Evolutionary conservation across 2,329 filamentous ascomycete species (phyloP).

Genomic region (Penicillium sp.): DNA sequence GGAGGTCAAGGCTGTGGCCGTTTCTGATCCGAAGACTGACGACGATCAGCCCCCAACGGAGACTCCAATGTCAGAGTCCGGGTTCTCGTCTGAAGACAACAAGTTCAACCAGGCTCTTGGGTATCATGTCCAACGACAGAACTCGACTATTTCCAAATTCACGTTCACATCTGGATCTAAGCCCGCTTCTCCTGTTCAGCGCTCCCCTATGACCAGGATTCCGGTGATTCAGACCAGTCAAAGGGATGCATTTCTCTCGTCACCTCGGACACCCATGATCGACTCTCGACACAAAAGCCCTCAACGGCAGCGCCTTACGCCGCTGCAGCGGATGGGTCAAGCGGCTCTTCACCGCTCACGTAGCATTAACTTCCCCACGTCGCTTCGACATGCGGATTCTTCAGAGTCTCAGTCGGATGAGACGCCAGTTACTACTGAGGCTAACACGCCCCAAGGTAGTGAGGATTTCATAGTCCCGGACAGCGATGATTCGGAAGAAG

Average conservation of each 20-base stretch:
- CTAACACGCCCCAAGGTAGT: constrained; percentile 43
- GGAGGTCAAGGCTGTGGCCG: background rate
- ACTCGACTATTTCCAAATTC: constrained; percentile 37
- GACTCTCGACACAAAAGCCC: constrained; percentile 9
- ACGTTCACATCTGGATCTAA: constrained; percentile 27
- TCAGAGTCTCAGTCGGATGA: constrained; percentile 6
- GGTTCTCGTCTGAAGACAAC: constrained; percentile 14
- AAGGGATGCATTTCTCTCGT: background rate
- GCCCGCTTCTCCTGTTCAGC: background rate
- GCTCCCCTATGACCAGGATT: constrained; percentile 8
- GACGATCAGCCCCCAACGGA: background rate
- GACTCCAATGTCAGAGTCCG: background rate
- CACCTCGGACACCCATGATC: constrained; percentile 12
- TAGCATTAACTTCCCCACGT: constrained; percentile 33
- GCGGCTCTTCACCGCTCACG: constrained; percentile 39
- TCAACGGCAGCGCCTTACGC: constrained; percentile 33
- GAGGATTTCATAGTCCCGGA: constrained; percentile 54
- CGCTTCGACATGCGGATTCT: constrained; percentile 11
- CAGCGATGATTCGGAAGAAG: constrained; percentile 48
- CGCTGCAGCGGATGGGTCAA: constrained; percentile 44
- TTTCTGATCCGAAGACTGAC: background rate
- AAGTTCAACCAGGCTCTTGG: constrained; percentile 37
- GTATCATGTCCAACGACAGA: constrained; percentile 39
- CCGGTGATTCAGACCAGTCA: constrained; percentile 12
- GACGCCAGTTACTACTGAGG: background rate